Conservation (phyloP, 2,329 filamentous ascomycete genomes). For the Epichloe gansuensis region DNA sequence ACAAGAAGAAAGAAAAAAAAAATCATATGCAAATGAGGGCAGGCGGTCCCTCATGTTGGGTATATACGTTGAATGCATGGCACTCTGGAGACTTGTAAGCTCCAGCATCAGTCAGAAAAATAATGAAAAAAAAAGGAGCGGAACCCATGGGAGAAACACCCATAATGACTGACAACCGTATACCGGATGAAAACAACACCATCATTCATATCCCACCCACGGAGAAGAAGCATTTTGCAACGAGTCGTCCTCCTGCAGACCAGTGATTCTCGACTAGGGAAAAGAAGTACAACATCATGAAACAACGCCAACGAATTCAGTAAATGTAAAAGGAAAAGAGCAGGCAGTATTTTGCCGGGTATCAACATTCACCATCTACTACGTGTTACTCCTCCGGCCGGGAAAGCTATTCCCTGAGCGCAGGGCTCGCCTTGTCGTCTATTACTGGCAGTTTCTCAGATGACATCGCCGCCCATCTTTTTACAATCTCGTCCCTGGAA, state of each 20-base stretch:
- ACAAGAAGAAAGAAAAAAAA: no score
- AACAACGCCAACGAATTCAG: neutral
- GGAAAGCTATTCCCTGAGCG: constrained; percentile 15
- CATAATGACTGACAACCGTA: neutral
- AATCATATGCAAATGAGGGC: no score
- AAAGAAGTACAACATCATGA: neutral
- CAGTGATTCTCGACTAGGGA: no score
- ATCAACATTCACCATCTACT: neutral
- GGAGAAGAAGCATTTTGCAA: no score
- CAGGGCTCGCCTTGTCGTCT: constrained; percentile 15
- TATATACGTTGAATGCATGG: no score
- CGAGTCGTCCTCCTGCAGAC: no score
- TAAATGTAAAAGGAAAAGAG: neutral
- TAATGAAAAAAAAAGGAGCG: neutral
- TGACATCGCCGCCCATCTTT: constrained; percentile 23
- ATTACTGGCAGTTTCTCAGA: constrained; percentile 18
- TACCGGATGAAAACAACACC: neutral
- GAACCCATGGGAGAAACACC: neutral
- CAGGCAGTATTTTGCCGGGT: neutral
- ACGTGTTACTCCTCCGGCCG: constrained; percentile 2
- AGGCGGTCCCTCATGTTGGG: no score
- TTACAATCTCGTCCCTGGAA: constrained; percentile 22
- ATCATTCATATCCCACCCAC: neutral
- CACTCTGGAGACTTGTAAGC: no score
- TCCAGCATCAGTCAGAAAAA: neutral